Conservation (phyloP, 1,284 basidiomycete species). For the Ceratobasidium sp. region DNA sequence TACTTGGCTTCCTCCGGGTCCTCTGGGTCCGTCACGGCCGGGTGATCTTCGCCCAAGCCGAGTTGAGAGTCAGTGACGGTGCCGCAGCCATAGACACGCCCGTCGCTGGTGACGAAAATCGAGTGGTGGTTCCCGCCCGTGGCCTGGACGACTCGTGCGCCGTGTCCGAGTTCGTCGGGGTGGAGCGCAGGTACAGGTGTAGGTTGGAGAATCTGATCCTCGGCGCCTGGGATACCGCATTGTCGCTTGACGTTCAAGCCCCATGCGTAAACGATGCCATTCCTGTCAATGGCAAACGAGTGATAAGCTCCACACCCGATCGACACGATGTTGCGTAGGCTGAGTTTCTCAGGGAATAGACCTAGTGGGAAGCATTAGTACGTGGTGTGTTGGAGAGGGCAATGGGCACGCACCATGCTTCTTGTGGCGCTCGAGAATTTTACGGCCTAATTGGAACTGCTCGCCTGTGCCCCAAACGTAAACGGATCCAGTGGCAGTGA, state of each 20-base stretch:
- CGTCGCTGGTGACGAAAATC: constrained; percentile 64
- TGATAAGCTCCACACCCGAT: constrained; percentile 85
- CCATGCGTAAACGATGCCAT: constrained; percentile 88
- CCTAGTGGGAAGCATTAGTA: constrained; percentile 45
- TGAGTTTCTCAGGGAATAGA: constrained; percentile 80
- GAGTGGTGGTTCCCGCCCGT: constrained; percentile 61
- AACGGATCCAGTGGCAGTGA: constrained; percentile 84
- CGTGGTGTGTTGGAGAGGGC: background rate
- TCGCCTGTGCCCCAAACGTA: constrained; percentile 84
- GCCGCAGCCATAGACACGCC: constrained; percentile 61
- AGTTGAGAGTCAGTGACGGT: constrained; percentile 58
- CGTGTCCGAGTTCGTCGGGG: constrained; percentile 54
- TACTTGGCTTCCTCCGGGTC: constrained; percentile 55
- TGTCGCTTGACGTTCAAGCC: constrained; percentile 65
- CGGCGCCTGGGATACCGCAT: constrained; percentile 56
- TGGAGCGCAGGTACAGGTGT: constrained; percentile 56
- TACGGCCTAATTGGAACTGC: constrained; percentile 85
- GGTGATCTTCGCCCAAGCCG: constrained; percentile 56
- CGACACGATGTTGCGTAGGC: constrained; percentile 75
- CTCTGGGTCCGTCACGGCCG: constrained; percentile 56
- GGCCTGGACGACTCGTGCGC: constrained; percentile 55
- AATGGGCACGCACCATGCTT: constrained; percentile 65
- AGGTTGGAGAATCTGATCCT: constrained; percentile 57
- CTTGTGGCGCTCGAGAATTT: constrained; percentile 82
- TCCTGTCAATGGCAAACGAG: constrained; percentile 87